Evolutionary conservation across 164 flowering plant species (phyloP), one percentile per base, ranked within the genome.

Genomic region (Magnolia changhungtana): DNA sequence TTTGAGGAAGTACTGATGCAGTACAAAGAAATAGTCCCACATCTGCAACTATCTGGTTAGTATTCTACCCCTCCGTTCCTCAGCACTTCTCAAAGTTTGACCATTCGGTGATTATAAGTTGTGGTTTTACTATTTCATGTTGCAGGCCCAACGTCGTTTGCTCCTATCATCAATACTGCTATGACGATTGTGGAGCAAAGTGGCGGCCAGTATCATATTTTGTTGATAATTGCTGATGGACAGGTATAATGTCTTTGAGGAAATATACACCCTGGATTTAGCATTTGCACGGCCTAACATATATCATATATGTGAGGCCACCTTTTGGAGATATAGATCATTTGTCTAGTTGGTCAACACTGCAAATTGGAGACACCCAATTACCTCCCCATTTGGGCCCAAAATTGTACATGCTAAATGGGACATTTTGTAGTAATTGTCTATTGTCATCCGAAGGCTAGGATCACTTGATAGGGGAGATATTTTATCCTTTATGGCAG

Each of bases 71-170:
- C 4, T 29, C 4, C 2, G 24, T 23, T 51, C 49, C 21, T 21
- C 27, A 19, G 13, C 23, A 29, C 13, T 14, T 18, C 16, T 29
- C 45, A 37, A 10, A 68, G n/a, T 27, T 13, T 21, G n/a, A 21
- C 1, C 11, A 16, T 8, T 55, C 2, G 61, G 18, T 16, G 8
- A 68, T 67, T 14, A 27, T 31, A 68, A 68, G n/a, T 68, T 29
- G 8, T 29, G 18, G 3, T 68, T 68, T 31, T 20, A 29, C 24
- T 0, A 27, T 8, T 19, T 10, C 49, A 9, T 59, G n/a, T 69
- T 4, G 71, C 89, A 95, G 99, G 99, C 31, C 99, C 99, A 19
- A 95, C 99, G 72, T 95, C 99, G 23, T 96, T 94, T 88, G 98
- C 97, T 8, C 98, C 99, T 20, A 80, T 92, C 68, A 87, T 96